Percentiles rank a stretch among this genome's conserved stretches.
Conservation (phyloP, 495 filamentous ascomycete genomes). For the Lasiosphaeris hirsuta region DNA sequence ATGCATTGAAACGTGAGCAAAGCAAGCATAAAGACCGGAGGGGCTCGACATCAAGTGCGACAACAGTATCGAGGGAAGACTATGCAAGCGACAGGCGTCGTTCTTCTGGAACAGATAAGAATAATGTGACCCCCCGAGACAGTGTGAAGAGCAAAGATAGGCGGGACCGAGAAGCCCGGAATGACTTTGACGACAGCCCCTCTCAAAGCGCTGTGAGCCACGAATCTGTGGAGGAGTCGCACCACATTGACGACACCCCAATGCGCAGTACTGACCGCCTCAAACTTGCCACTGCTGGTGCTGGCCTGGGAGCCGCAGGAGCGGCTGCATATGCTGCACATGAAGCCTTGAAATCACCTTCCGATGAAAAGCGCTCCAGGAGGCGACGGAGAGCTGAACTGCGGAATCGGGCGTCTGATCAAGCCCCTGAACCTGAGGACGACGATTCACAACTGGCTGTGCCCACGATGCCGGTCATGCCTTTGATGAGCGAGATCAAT, state of each 20-base stretch:
- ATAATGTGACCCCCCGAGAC: conserved; percentile 31
- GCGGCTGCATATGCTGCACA: conserved; percentile 32
- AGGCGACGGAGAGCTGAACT: conserved; percentile 43
- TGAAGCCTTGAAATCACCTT: conserved; percentile 35
- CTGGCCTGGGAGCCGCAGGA: conserved; percentile 32
- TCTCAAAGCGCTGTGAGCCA: conserved; percentile 42
- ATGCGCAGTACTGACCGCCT: conserved; percentile 37
- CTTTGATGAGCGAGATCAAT: conserved; percentile 76
- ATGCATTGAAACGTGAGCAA: conserved; percentile 85
- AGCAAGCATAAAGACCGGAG: conserved; percentile 57
- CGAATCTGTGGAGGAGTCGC: conserved; percentile 35
- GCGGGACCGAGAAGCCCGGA: conserved; percentile 53
- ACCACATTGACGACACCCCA: conserved; percentile 40
- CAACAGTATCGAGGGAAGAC: conserved; percentile 58
- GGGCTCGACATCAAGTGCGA: conserved; percentile 59
- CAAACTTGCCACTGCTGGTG: conserved; percentile 36
- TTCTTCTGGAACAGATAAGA: conserved; percentile 30
- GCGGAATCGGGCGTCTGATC: conserved; percentile 37
- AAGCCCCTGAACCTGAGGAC: conserved; percentile 27
- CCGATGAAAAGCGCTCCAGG: conserved; percentile 44
- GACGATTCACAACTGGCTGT: conserved; percentile 39
- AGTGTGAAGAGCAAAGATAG: conserved; percentile 38
- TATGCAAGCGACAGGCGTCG: conserved; percentile 46
- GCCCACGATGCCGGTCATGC: conserved; percentile 66
- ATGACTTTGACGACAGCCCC: conserved; percentile 55